These are phyloP conservation scores for Rhizophagus prolifer DNA, from an alignment of 192 early-diverging fungal genomes.

Conservation along the genomic window DNA sequence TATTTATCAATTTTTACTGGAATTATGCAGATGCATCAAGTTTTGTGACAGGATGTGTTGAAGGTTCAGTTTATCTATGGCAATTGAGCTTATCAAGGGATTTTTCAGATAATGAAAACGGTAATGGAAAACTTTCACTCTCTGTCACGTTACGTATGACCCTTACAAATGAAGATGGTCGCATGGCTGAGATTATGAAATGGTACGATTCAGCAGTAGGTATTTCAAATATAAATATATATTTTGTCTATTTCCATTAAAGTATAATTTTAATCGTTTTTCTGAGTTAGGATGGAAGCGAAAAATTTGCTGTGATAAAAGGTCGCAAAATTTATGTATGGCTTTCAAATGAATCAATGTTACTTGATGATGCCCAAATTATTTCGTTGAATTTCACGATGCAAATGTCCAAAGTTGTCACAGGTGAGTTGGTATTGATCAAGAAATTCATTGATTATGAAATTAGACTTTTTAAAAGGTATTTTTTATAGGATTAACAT, in stretches of 20 bases:
- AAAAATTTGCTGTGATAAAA: constrained; percentile 12
- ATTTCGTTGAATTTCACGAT: not conserved
- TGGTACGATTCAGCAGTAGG: constrained; percentile 6
- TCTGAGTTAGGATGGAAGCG: not conserved
- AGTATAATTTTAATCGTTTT: not conserved
- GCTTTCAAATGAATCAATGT: not conserved
- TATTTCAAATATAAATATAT: not conserved
- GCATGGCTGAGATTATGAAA: constrained; percentile 11
- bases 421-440: not conserved
- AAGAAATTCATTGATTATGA: not conserved
- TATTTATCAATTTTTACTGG: not conserved
- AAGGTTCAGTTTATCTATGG: constrained; percentile 25
- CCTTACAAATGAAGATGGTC: not conserved
- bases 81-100: not conserved
- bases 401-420: not conserved
- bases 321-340: constrained; percentile 19
- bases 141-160: not conserved
- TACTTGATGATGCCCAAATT: not conserved
- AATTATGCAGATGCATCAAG: not conserved
- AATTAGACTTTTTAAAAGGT: not conserved
- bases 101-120: not conserved
- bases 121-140: not conserved
- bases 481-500: constrained; percentile 17
- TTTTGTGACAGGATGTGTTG: constrained; percentile 19
- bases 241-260: not conserved